Percentiles rank a stretch among this genome's conserved stretches.
Conservation (phyloP, 1,284 basidiomycete species). For the Volvariella volvacea region DNA sequence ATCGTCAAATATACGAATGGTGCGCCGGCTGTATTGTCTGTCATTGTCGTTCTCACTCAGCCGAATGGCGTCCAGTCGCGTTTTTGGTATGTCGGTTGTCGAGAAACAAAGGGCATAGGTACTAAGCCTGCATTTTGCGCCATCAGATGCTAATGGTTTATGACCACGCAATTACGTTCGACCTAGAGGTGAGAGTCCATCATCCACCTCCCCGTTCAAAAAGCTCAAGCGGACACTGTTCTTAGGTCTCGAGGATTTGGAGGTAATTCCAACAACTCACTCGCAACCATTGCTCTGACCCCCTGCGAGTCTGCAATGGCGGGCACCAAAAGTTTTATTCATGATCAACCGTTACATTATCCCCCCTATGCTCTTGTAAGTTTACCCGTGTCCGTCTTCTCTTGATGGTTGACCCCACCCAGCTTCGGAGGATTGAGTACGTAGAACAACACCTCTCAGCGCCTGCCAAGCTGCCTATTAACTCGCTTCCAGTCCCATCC, state of each 20-base stretch:
- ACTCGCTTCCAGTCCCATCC: not conserved
- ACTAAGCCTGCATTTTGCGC: not conserved
- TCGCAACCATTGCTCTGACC: not conserved
- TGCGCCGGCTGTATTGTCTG: not conserved
- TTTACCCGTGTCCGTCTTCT: not conserved
- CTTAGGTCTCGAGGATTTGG: not conserved
- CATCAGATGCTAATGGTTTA: not conserved
- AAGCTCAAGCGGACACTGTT: not conserved
- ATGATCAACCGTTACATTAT: constrained; percentile 9
- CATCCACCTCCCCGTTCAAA: not conserved
- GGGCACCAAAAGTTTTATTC: constrained; percentile 8
- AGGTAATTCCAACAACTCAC: not conserved
- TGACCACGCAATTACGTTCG: not conserved
- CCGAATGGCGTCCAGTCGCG: not conserved
- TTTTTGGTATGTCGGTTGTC: not conserved
- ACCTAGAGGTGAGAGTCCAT: not conserved
- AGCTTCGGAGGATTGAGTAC: not conserved
- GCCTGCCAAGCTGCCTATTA: not conserved
- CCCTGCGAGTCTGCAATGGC: constrained; percentile 6
- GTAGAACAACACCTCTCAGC: not conserved
- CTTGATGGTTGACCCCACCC: not conserved
- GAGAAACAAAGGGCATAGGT: not conserved
- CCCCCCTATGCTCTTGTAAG: constrained; percentile 7
- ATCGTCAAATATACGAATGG: not conserved
- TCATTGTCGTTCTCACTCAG: not conserved